Evolutionary conservation across 1,284 basidiomycete genomes (phyloP), one percentile per base, ranked within the genome.

Genomic region (Caloboletus inedulis): DNA sequence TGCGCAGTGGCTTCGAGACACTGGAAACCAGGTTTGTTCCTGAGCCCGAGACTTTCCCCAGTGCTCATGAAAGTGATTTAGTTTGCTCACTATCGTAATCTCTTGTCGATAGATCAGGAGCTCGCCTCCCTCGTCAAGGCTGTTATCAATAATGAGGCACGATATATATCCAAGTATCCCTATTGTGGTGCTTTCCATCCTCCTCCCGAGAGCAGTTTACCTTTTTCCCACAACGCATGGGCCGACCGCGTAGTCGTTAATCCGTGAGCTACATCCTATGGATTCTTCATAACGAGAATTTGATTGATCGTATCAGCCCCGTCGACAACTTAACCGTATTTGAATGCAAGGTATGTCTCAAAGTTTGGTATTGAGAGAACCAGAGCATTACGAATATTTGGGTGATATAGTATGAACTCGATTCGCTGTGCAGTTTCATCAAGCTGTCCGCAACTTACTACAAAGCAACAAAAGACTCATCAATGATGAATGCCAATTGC

Each of bases 181-280:
- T 89, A 89, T 63, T 89, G 87, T 72, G 73, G 87, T 35, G 78
- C 87, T 18, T 89, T 89, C 69, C 87, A 89, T 59, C 85, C 87
- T 47, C 87, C 87, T 14, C 79, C 81, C 0, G 85, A 89, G 61
- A 87, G 85, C 55, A 80, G 82, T 7, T 69, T 89, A 33, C 62
- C 73, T 1, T 80, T 82, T 1, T 76, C 81, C 6, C 74, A 82
- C 57, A 89, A 89, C 54, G 72, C 75, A 54, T 89, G 77, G 75
- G 87, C 86, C 0, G 77, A 80, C 51, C 77, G 75, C 23, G 86
- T 89, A 14, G 78, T 72, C 2, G 85, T 89, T 16, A 85, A 85
- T 62, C 86, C 87, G 85, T 87, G 61, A 67, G 82, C 67, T 10
- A 12, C 16, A 14, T 42, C 3, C 29, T 47, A 23, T 34, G 35